Evolutionary conservation across 2,329 filamentous ascomycete genomes (phyloP), one percentile per base, ranked within the genome.

Genomic region (Cladosporium sp.): DNA sequence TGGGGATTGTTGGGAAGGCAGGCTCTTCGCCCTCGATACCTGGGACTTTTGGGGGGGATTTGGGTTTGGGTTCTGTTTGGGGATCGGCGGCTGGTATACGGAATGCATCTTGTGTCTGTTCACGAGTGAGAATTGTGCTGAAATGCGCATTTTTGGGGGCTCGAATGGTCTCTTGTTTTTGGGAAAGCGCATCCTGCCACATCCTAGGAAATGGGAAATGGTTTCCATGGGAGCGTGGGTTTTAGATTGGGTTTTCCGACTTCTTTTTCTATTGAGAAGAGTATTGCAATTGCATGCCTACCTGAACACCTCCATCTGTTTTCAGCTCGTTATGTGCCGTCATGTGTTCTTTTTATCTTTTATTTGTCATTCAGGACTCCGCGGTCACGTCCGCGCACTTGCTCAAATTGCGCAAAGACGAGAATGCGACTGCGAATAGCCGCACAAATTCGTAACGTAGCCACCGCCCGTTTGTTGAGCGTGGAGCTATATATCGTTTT

Each of bases 191-290:
- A 12, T 46, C 40, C 40, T 46, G 40, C n/a, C 40, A 11, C 16
- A 33, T 55, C 52, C 52, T 55, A 33, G 52, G 52, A 55, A 46
- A 31, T 55, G 52, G 52, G 52, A 53, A 28, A 53, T 53, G 50
- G 29, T 44, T 46, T 44, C n/a, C n/a, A 21, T 46, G 40, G n/a
- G 40, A 21, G n/a, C 40, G 40, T 46, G 40, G 29, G 52, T 33
- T 55, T 28, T 52, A 29, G 28, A 33, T 31, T 44, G 40, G 40
- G 40, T n/a, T 44, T 44, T 44, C 40, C 18, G 10, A 44, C 21
- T 44, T 44, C 10, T 44, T 10, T 46, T 46, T 21, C 5, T n/a
- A 46, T 3, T 26, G 40, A 46, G 10, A 12, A 46, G n/a, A 46
- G 40, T 46, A 46, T 46, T 46, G 40, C 40, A 46, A 46, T 46